phyloP scores from a whole-genome alignment of 2,329 filamentous ascomycete species.

The Pseudocercospora cruenta region DNA sequence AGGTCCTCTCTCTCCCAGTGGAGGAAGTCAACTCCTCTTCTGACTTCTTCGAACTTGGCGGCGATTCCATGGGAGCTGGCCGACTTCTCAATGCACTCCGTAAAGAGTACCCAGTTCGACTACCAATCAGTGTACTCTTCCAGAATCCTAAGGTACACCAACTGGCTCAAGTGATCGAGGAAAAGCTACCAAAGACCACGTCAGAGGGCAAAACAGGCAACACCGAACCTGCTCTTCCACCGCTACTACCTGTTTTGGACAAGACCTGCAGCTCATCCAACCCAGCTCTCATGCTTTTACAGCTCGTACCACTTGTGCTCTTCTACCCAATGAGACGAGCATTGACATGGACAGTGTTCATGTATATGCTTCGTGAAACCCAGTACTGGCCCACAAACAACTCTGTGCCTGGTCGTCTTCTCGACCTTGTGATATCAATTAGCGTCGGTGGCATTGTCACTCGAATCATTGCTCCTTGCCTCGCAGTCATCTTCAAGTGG shows the following conservation, averaged over 20 bases:
- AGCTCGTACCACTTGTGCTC: constrained; percentile 55
- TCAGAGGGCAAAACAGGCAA: constrained; percentile 11
- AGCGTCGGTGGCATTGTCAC: constrained; percentile 48
- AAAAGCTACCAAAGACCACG: constrained; percentile 22
- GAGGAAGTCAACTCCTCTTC: constrained; percentile 47
- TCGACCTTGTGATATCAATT: constrained; percentile 55
- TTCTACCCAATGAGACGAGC: constrained; percentile 58
- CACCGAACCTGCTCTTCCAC: constrained; percentile 15
- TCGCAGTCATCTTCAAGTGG: constrained; percentile 60
- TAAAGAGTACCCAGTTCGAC: constrained; percentile 52
- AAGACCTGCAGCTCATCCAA: constrained; percentile 56
- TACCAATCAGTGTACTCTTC: constrained; percentile 59
- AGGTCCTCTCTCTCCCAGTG: constrained; percentile 47
- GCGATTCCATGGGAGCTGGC: constrained; percentile 59
- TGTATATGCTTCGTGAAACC: constrained; percentile 50
- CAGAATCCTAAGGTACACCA: constrained; percentile 51
- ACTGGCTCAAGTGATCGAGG: constrained; percentile 46
- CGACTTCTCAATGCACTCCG: constrained; percentile 56
- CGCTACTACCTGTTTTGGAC: constrained; percentile 42
- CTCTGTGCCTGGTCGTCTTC: constrained; percentile 50
- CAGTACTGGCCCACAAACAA: constrained; percentile 47
- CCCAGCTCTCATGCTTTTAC: constrained; percentile 53
- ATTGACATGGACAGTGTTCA: constrained; percentile 58
- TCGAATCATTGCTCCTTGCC: constrained; percentile 47
- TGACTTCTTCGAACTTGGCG: constrained; percentile 59